These are phyloP conservation scores for Eutypella sp. DNA, from an alignment of 2,329 filamentous ascomycete genomes.

Conservation along the genomic window DNA sequence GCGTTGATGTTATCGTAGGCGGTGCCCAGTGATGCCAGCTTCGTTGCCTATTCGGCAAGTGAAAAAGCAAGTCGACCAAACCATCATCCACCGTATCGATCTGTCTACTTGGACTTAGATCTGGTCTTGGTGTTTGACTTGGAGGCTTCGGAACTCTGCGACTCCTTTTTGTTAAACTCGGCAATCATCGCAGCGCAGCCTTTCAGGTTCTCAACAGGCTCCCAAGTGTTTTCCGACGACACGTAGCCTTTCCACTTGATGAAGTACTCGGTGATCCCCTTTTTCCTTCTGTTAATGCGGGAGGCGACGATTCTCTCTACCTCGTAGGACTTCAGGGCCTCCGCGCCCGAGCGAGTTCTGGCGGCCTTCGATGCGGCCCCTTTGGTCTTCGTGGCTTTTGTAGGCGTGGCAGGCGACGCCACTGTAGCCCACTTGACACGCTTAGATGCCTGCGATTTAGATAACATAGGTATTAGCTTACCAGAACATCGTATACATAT, in stretches of 20 bases:
- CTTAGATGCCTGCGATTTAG: slow-evolving; percentile 4
- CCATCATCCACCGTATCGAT: no score
- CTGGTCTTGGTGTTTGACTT: no score
- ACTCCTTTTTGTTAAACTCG: slow-evolving; percentile 9
- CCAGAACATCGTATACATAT: no score
- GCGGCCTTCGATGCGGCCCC: slow-evolving; percentile 3
- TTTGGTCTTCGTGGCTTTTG: slow-evolving; percentile 12
- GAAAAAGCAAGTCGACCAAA: no score
- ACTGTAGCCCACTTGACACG: slow-evolving; percentile 1
- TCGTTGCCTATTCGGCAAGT: no score
- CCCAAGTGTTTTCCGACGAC: slow-evolving; percentile 46
- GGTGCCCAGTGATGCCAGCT: no score
- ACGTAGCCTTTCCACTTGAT: slow-evolving; percentile 51
- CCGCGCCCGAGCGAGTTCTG: neutral
- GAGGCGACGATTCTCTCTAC: slow-evolving; percentile 44
- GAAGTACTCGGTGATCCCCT: slow-evolving; percentile 30
- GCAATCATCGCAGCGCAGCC: slow-evolving; percentile 27
- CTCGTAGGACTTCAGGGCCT: slow-evolving; percentile 34
- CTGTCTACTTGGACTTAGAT: slow-evolving; percentile 2
- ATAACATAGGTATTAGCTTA: no score
- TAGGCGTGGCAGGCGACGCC: neutral
- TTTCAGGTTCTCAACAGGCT: slow-evolving; percentile 40
- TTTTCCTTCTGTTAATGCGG: slow-evolving; percentile 33
- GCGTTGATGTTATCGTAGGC: no score
- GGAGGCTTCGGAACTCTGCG: no score